A percentile compares a stretch with the other conserved stretches of the same genome.
These are phyloP conservation scores for Boechera stricta DNA, from an alignment of 345 rosid genomes.

Conservation along the genomic window DNA sequence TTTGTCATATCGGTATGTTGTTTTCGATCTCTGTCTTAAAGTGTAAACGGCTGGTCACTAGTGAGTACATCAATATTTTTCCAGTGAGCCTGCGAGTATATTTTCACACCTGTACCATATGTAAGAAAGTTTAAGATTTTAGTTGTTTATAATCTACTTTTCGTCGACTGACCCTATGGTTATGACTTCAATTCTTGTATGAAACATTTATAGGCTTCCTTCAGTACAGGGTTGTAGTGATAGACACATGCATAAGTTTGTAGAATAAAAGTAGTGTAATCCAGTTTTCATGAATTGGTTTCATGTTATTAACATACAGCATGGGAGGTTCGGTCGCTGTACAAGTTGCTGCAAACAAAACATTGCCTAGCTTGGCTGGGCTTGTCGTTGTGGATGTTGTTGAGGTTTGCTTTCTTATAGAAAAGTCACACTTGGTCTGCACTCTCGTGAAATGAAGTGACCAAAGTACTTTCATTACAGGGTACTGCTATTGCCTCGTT, in stretches of 20 bases:
- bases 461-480: conserved; percentile 50
- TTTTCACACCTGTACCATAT: background rate
- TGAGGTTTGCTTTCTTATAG: conserved; percentile 65
- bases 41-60: background rate
- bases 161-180: background rate
- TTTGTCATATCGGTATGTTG: background rate
- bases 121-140: background rate
- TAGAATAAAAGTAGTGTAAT: background rate
- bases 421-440: conserved; percentile 29
- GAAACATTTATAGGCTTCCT: background rate
- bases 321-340: conserved; percentile 99
- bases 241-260: conserved; percentile 1
- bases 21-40: background rate
- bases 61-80: background rate
- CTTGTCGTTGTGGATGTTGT: conserved; percentile 94
- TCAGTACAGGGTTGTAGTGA: background rate
- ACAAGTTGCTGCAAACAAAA: conserved; percentile 90
- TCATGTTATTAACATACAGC: conserved; percentile 50
- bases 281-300: conserved; percentile 15
- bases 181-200: background rate
- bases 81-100: background rate
- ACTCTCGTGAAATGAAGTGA: conserved; percentile 31
- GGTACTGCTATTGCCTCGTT: conserved; percentile 95
- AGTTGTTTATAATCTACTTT: background rate
- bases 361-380: conserved; percentile 73